Evolutionary conservation across 805 yeast species (phyloP).

Genomic region (Pichia deserticola): DNA sequence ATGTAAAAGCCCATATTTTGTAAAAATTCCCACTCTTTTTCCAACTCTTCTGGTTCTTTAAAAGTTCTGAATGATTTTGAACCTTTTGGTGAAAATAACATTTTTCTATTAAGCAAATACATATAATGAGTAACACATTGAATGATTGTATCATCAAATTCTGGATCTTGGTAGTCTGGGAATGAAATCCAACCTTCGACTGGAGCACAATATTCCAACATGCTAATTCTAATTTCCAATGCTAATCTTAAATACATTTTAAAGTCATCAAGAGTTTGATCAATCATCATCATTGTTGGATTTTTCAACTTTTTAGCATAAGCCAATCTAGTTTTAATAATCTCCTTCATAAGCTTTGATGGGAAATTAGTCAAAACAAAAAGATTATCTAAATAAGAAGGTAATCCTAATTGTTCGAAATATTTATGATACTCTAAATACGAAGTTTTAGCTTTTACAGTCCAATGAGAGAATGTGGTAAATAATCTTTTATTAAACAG

Average conservation of each 20-base stretch:
- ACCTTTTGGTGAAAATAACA: conserved; percentile 57
- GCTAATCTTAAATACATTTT: conserved; percentile 70
- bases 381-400: conserved; percentile 60
- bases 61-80: conserved; percentile 66
- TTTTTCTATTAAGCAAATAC: conserved; percentile 63
- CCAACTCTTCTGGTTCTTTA: conserved; percentile 86
- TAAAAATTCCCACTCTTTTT: conserved; percentile 71
- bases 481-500: conserved; percentile 66
- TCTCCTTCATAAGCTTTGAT: conserved; percentile 67
- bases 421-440: conserved; percentile 52
- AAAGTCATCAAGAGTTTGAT: conserved; percentile 85
- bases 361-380: conserved; percentile 70
- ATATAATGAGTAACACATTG: conserved; percentile 70
- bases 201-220: conserved; percentile 51
- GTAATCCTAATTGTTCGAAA: conserved; percentile 64
- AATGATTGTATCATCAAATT: conserved; percentile 57
- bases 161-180: conserved; percentile 52
- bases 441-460: conserved; percentile 71
- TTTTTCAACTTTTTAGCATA: conserved; percentile 73
- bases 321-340: conserved; percentile 61
- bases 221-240: conserved; percentile 61
- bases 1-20: conserved; percentile 70
- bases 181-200: conserved; percentile 62
- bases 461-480: conserved; percentile 69
- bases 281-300: conserved; percentile 94